Evolutionary conservation across 169 alveolate species (phyloP), one percentile per base, ranked within the genome.

Genomic region (Besnoitia besnoiti): DNA sequence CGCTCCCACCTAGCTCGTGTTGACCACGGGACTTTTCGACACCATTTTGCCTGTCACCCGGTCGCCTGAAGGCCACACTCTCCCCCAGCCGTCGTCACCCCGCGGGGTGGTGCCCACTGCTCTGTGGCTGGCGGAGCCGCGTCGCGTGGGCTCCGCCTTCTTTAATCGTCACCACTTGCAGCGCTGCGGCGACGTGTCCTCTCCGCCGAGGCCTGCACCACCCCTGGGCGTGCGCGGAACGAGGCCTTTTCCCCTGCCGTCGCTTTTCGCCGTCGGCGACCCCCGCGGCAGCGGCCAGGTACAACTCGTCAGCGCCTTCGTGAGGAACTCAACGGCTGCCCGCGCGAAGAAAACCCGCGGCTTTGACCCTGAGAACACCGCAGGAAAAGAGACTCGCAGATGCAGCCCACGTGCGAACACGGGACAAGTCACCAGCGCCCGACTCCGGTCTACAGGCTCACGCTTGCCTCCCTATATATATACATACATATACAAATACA

Each of bases 321-420:
- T 42, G 4, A 77, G 50, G 47, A 77, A 77, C 87, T 77, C 87
- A 30, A 42, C 87, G 3, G 87, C 87, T 40, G 87, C 87, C n/a
- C 87, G 87, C 4, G 87, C 87, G 59, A 77, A 77, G 59, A 51
- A 77, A 24, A 77, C 59, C 42, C 87, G 87, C 47, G 87, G 87
- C 12, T 24, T 37, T 1, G 87, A 27, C 5, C 87, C 87, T 77
- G 55, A 67, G n/a, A 16, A 67, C 40, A n/a, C 44, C 19, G 39
- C 4, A 30, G 21, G 42, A 67, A 2, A 8, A 2, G 44, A 67
- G n/a, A 67, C 39, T 0, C 3, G 44, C 39, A 30, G 14, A 1
- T 33, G 10, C 80, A 24, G 8, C 10, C 39, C 44, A 35, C 80
- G 80, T 16, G n/a, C 0, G 44, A 2, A 0, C 47, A 16, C 47